These are phyloP conservation scores for Novymonas esmeraldas DNA, from an alignment of 208 protist species.

Conservation along the genomic window DNA sequence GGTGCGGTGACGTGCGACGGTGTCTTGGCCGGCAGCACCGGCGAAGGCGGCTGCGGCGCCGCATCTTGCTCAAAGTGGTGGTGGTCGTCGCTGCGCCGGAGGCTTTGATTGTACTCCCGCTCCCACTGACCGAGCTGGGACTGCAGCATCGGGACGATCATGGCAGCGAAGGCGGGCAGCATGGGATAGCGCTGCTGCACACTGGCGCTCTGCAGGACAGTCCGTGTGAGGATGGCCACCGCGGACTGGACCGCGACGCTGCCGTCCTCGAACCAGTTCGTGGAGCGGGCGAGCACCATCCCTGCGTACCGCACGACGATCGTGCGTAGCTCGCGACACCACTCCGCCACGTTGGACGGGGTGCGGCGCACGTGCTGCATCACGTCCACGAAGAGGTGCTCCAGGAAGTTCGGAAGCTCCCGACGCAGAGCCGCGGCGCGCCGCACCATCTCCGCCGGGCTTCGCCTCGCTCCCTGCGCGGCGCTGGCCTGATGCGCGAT, in stretches of 20 bases:
- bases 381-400: constrained; percentile 17
- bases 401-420: constrained; percentile 22
- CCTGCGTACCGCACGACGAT: constrained; percentile 31
- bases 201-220: constrained; percentile 8
- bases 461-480: constrained; percentile 1
- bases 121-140: constrained; percentile 12
- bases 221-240: constrained; percentile 5
- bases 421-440: constrained; percentile 9
- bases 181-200: constrained; percentile 8
- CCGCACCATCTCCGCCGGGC: neutral
- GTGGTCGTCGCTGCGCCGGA: constrained; percentile 22
- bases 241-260: constrained; percentile 10
- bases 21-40: constrained; percentile 2
- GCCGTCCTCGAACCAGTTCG: constrained; percentile 38
- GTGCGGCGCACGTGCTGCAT: constrained; percentile 21
- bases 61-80: constrained; percentile 13
- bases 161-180: constrained; percentile 10
- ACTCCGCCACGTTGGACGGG: constrained; percentile 20
- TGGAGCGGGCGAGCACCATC: constrained; percentile 30
- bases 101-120: constrained; percentile 29
- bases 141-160: constrained; percentile 25
- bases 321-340: constrained; percentile 30
- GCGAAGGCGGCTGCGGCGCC: neutral
- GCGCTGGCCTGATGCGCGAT: neutral
- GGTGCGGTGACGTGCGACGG: constrained; percentile 1